These are phyloP conservation scores for Solanum bukasovii DNA, from an alignment of 257 asterid genomes.

Conservation along the genomic window DNA sequence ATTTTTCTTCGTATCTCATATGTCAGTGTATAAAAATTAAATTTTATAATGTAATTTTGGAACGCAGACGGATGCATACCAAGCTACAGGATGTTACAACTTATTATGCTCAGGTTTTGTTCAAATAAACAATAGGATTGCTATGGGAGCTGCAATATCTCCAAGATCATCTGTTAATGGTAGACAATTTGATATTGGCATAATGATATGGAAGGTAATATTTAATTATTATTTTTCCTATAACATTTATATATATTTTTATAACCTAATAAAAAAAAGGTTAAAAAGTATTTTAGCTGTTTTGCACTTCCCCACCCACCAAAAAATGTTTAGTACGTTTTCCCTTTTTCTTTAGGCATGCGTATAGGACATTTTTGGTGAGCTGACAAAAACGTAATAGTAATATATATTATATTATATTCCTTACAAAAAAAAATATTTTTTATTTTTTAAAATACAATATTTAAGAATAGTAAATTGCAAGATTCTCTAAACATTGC, in stretches of 20 bases:
- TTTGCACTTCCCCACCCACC: background rate
- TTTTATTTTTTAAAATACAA: background rate
- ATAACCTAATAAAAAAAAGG: background rate
- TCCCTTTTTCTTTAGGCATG: background rate
- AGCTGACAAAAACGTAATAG: conserved; percentile 1
- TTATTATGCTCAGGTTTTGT: conserved; percentile 81
- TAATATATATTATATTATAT: background rate
- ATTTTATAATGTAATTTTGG: background rate
- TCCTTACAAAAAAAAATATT: background rate
- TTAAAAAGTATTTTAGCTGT: background rate
- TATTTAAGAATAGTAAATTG: conserved; percentile 1
- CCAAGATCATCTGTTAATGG: conserved; percentile 62
- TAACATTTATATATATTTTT: background rate
- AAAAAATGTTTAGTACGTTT: background rate
- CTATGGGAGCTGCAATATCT: conserved; percentile 95
- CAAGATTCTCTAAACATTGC: conserved; percentile 30
- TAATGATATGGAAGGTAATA: conserved; percentile 91
- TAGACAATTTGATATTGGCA: conserved; percentile 75
- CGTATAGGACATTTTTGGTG: background rate
- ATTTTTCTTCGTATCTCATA: background rate
- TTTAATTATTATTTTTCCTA: too few species aligned
- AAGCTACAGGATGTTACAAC: conserved; percentile 96
- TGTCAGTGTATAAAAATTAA: background rate
- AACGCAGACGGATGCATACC: conserved; percentile 84
- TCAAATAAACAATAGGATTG: conserved; percentile 76